Evolutionary conservation across 139 green algal species (phyloP), one percentile per base, ranked within the genome.

Genomic region (Choricystis sp.): DNA sequence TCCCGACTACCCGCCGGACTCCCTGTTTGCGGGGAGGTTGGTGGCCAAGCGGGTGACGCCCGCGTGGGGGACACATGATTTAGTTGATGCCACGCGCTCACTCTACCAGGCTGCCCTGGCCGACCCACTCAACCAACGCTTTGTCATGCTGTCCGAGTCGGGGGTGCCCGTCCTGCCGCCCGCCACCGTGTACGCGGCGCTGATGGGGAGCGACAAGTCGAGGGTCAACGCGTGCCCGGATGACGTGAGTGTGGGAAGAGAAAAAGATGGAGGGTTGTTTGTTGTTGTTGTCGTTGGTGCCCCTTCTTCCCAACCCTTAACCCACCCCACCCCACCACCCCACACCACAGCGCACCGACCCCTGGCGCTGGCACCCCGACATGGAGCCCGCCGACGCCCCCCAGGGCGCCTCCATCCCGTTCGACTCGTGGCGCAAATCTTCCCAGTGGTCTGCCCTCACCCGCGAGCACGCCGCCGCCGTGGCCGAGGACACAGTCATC

Each of bases 401-500:
- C 40, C 40, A 21, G 40, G 40, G 9, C 9, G 9, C 40, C 9
- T 16, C 40, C 9, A 9, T 73, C 21, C 23, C 66, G 4, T 21
- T 60, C 2, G 23, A n/a, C 48, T 19, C 60, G 49, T 73, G 71
- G 71, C 30, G 71, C 22, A 76, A 76, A 60, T 59, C 21, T 48
- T 57, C 22, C 23, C 71, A 77, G 62, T 77, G 63, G 66, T 25
- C 66, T 25, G 52, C 23, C n/a, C 55, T 77, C 40, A 74, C 56
- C 9, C 58, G 74, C 19, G 19, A 20, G 19, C 74, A 79, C 26
- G 70, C 63, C 1, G 31, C 59, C 49, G n/a, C 69, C 22, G 62
- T 71, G 3, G 27, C 56, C 25, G 22, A 56, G 0, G 72, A 81
- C 30, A 68, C 49, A 19, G 52, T 57, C 4, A 31, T 77, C 22